These are phyloP conservation scores for Talaromyces sp. DNA, from an alignment of 2,329 filamentous ascomycete species.

Conservation along the genomic window DNA sequence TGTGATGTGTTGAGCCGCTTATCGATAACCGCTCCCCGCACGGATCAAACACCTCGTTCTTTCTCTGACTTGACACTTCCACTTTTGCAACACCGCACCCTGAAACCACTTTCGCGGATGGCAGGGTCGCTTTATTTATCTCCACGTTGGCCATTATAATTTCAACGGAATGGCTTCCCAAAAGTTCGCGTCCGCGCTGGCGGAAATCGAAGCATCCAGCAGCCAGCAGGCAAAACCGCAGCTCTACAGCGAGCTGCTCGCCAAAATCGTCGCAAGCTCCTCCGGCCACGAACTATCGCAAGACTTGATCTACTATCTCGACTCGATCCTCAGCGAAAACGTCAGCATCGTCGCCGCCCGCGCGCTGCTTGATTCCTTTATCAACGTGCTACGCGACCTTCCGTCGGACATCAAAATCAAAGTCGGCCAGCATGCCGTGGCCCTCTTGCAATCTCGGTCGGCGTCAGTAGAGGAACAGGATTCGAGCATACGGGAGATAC, in stretches of 20 bases:
- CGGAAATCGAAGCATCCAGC: conserved; percentile 45
- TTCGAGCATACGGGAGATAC: conserved; percentile 69
- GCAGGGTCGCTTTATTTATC: neutral
- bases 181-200: conserved; percentile 44
- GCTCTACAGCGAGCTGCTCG: conserved; percentile 54
- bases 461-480: conserved; percentile 81
- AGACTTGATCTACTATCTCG: conserved; percentile 64
- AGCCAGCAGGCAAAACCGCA: conserved; percentile 48
- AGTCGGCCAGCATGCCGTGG: conserved; percentile 69
- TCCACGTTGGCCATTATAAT: neutral
- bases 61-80: neutral
- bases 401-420: conserved; percentile 61
- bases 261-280: conserved; percentile 46
- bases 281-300: conserved; percentile 44
- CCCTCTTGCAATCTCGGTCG: conserved; percentile 60
- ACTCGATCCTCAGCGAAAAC: conserved; percentile 63
- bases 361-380: conserved; percentile 64
- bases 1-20: neutral
- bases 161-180: conserved; percentile 42
- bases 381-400: conserved; percentile 54
- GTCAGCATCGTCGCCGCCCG: conserved; percentile 73
- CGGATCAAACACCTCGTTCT: neutral
- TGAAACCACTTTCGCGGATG: neutral
- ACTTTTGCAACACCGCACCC: neutral
- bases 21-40: neutral